Percentiles rank a stretch among this genome's conserved stretches.
Evolutionary conservation across 768 basidiomycete genomes (phyloP).

Genomic region (Podaxis carcinomalis): DNA sequence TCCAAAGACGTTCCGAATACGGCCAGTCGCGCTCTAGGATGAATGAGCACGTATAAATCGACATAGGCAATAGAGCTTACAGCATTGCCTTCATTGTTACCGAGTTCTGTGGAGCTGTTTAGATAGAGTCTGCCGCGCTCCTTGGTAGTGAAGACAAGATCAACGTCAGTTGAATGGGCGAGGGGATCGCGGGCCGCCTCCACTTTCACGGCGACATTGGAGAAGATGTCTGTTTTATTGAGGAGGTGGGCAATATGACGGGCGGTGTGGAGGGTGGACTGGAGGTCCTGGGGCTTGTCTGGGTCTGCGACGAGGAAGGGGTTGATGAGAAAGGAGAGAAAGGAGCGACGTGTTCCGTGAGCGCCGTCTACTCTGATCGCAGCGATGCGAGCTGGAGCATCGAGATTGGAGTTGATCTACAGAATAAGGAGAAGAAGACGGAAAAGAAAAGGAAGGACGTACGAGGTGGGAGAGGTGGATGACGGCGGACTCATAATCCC

Average conservation of each 20-base stretch:
- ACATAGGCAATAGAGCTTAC: constrained; percentile 41
- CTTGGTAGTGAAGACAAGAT: constrained; percentile 72
- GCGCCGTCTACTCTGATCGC: constrained; percentile 85
- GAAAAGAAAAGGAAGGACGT: constrained; percentile 36
- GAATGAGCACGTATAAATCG: background rate
- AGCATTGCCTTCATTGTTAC: constrained; percentile 91
- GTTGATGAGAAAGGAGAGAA: constrained; percentile 71
- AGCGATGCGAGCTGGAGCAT: constrained; percentile 63
- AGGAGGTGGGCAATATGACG: constrained; percentile 63
- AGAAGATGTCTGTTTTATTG: constrained; percentile 74
- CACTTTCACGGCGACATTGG: constrained; percentile 57
- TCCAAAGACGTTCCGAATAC: constrained; percentile 85
- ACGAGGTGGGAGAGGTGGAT: constrained; percentile 62
- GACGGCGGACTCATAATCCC: constrained; percentile 74
- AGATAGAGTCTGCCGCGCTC: constrained; percentile 76
- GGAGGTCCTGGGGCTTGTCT: constrained; percentile 14
- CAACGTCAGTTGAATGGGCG: constrained; percentile 60
- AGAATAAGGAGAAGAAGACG: background rate
- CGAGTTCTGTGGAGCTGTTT: constrained; percentile 85
- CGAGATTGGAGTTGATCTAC: constrained; percentile 66
- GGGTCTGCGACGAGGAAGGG: constrained; percentile 41
- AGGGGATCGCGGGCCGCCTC: constrained; percentile 52
- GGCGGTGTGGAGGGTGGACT: constrained; percentile 55
- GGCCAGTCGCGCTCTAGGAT: constrained; percentile 63
- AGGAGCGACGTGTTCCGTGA: constrained; percentile 65